Evolutionary conservation across 768 basidiomycete species (phyloP).

Genomic region (Calocybe gangraenosa): DNA sequence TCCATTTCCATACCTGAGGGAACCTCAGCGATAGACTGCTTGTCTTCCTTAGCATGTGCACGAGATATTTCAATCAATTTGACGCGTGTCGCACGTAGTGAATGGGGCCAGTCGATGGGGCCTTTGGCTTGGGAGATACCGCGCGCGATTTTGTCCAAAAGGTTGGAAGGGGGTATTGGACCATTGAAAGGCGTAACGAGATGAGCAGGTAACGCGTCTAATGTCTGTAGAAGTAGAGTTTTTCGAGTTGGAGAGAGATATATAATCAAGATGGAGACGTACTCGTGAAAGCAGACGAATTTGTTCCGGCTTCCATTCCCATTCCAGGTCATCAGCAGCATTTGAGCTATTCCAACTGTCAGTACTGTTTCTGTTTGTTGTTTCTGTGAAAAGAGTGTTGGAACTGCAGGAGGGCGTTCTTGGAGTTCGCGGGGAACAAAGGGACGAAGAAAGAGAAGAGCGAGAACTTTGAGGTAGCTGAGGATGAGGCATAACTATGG

Average conservation of each 20-base stretch:
- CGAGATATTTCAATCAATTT: constrained; percentile 82
- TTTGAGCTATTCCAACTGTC: constrained; percentile 87
- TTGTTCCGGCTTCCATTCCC: constrained; percentile 76
- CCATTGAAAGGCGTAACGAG: constrained; percentile 88
- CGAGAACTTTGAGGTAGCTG: constrained; percentile 45
- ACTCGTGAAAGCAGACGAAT: constrained; percentile 65
- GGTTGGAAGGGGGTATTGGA: constrained; percentile 77
- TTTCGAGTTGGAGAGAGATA: constrained; percentile 10
- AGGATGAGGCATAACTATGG: constrained; percentile 62
- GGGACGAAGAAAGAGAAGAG: constrained; percentile 46
- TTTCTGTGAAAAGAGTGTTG: constrained; percentile 45
- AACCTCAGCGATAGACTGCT: constrained; percentile 44
- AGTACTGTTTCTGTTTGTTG: constrained; percentile 62
- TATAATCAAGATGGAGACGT: constrained; percentile 24
- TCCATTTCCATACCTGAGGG: constrained; percentile 35
- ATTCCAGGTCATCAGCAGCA: constrained; percentile 57
- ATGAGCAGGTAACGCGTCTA: constrained; percentile 79
- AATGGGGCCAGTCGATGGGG: constrained; percentile 77
- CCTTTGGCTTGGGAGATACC: constrained; percentile 74
- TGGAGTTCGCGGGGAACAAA: constrained; percentile 56
- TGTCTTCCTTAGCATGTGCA: constrained; percentile 52
- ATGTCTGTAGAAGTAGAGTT: constrained; percentile 48
- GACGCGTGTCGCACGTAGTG: constrained; percentile 73
- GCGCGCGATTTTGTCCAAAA: constrained; percentile 83
- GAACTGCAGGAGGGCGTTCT: constrained; percentile 50